A percentile compares a stretch with the other conserved stretches of the same genome.
Conservation (phyloP, 495 filamentous ascomycete genomes). For the Neurospora cerealis region DNA sequence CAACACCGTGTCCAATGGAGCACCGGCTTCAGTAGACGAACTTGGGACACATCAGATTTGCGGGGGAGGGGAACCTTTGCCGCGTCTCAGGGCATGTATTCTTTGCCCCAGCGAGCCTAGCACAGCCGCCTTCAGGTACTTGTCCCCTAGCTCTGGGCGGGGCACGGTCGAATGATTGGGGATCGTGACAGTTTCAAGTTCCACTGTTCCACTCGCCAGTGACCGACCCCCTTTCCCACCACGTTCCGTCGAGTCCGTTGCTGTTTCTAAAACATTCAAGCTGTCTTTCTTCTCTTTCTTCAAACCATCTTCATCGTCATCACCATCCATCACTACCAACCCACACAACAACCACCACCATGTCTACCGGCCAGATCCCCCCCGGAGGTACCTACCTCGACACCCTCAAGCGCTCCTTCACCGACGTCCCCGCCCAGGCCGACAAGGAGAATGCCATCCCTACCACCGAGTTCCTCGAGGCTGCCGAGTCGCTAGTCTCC, state of each 20-base stretch:
- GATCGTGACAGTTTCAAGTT: not conserved
- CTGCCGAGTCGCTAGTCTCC: constrained; percentile 70
- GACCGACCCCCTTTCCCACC: constrained; percentile 1
- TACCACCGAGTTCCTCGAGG: constrained; percentile 85
- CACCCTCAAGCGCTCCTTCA: constrained; percentile 71
- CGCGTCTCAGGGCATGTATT: not conserved
- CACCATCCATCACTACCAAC: not conserved
- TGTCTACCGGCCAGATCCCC: constrained; percentile 37
- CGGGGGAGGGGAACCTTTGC: not conserved
- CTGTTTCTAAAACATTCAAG: constrained; percentile 5
- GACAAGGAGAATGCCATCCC: constrained; percentile 64
- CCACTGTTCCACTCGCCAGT: constrained; percentile 1
- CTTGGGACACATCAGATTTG: not conserved
- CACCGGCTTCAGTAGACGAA: not conserved
- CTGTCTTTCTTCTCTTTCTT: not conserved
- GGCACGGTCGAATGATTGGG: constrained; percentile 1
- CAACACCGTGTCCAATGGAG: not conserved
- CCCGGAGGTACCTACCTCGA: constrained; percentile 73
- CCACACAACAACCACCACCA: constrained; percentile 11
- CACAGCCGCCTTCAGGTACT: not conserved
- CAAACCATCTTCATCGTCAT: not conserved
- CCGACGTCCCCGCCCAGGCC: constrained; percentile 63
- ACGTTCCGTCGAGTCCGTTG: not conserved
- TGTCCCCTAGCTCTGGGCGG: not conserved
- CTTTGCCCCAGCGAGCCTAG: not conserved